These are phyloP conservation scores for Eimeria brunetti DNA, from an alignment of 169 alveolate genomes.

Conservation along the genomic window DNA sequence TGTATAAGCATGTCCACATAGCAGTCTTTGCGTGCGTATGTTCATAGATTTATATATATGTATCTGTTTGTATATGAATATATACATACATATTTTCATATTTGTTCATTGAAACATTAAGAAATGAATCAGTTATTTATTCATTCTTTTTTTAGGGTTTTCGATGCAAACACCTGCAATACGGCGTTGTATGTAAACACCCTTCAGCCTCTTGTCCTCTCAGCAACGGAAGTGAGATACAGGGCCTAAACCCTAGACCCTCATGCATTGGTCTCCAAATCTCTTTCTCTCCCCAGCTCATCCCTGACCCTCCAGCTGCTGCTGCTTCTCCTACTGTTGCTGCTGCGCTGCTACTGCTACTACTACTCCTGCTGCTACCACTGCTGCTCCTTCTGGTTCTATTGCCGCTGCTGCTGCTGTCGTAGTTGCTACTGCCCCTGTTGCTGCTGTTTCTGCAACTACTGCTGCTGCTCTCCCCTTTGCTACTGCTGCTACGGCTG, in stretches of 20 bases:
- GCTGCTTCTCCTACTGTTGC: not conserved
- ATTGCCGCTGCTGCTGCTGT: not conserved
- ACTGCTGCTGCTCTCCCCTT: not conserved
- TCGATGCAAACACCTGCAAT: conserved; percentile 37
- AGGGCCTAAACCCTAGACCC: conserved; percentile 9
- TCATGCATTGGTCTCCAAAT: not conserved
- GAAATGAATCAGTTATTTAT: too few relatives aligned
- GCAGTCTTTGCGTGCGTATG: not conserved
- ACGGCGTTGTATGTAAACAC: conserved; percentile 32
- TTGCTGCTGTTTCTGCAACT: not conserved
- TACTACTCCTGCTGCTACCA: not conserved
- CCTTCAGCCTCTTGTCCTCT: conserved; percentile 76
- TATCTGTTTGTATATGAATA: not conserved
- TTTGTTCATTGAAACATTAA: too few relatives aligned
- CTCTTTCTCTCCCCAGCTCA: not conserved
- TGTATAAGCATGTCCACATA: not conserved
- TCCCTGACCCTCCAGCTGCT: conserved; percentile 5
- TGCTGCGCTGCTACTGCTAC: not conserved
- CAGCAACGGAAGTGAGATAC: conserved; percentile 57
- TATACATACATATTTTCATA: not conserved
- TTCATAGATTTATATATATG: not conserved
- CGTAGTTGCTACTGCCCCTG: not conserved
- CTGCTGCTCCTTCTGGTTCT: not conserved
- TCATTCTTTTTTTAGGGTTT: conserved; percentile 22
- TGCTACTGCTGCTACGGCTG: not conserved